phyloP scores from a whole-genome alignment of 139 green algal genomes.

The Chlamydomonas incerta region DNA sequence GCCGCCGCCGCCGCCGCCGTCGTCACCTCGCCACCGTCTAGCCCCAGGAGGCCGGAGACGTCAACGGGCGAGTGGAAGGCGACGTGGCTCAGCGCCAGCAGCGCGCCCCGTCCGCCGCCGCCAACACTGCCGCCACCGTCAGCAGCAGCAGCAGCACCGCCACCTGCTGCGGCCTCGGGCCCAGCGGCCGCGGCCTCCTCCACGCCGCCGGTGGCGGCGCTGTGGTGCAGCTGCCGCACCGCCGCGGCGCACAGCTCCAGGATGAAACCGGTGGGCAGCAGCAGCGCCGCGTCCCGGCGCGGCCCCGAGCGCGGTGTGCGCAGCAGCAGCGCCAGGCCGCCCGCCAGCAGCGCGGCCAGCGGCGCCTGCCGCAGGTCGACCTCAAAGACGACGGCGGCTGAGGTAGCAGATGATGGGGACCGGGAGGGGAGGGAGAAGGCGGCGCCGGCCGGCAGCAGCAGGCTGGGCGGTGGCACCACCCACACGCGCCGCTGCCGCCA shows the following conservation, averaged over 20 bases:
- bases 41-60: background rate
- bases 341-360: constrained; percentile 11
- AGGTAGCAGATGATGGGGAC: background rate
- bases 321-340: background rate
- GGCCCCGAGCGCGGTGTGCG: background rate
- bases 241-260: constrained; percentile 35
- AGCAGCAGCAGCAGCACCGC: background rate
- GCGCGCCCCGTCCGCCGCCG: background rate
- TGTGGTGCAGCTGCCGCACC: background rate
- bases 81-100: background rate
- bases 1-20: background rate
- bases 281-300: no score
- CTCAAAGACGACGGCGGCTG: constrained; percentile 20
- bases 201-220: no score
- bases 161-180: background rate
- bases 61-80: background rate
- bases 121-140: no score
- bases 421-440: background rate
- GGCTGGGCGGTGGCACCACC: constrained; percentile 11
- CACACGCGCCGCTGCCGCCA: constrained; percentile 22
- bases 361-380: constrained; percentile 4
- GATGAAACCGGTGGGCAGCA: constrained; percentile 44
- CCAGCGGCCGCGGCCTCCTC: background rate
- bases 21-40: no score
- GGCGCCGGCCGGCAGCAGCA: background rate